Evolutionary conservation across 2,329 filamentous ascomycete genomes (phyloP), one percentile per base, ranked within the genome.

Genomic region (Cadophora sp.): DNA sequence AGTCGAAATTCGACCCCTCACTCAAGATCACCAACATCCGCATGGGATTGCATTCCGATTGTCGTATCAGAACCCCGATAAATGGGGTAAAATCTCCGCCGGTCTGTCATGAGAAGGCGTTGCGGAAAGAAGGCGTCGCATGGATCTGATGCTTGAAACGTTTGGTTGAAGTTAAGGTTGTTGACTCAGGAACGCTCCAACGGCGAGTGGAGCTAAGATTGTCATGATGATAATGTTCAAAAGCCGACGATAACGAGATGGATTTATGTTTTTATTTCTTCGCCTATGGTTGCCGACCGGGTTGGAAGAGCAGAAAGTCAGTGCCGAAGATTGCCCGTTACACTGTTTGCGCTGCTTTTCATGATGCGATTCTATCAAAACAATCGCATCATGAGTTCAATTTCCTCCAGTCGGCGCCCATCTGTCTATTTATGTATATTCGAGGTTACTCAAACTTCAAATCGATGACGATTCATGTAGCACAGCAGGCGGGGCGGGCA

Each of bases 381-480:
- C 16, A 31, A 27, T 31, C 14, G 8, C 51, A n/a, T 55, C 27
- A 19, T 19, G 2, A n/a, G 31, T 29, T 27, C 14, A 12, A 2
- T 29, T 4, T 27, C 26, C 29, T 53, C 50, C 26, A 14, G 26
- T 53, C 26, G 11, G 5, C 48, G 22, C 26, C n/a, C 7, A 1
- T 53, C 24, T 19, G 19, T 31, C 26, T 55, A 55, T 53, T 53
- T 53, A 53, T 31, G n/a, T 31, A 31, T n/a, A 19, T 9, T 55
- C 51, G 24, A 55, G 40, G 62, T 48, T 56, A 59, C 51, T 24
- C 53, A 58, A 46, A 37, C n/a, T 3, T 40, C 60, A 46, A 19
- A 40, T 3, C 46, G 48, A 68, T 68, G 66, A 68, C 66, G 62
- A 65, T n/a, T 64, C 62, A 56, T 56, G 62, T 55, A 40, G n/a